phyloP scores from a whole-genome alignment of 225 moss, liverwort and hornwort species.

The Thuidium tamariscinum region DNA sequence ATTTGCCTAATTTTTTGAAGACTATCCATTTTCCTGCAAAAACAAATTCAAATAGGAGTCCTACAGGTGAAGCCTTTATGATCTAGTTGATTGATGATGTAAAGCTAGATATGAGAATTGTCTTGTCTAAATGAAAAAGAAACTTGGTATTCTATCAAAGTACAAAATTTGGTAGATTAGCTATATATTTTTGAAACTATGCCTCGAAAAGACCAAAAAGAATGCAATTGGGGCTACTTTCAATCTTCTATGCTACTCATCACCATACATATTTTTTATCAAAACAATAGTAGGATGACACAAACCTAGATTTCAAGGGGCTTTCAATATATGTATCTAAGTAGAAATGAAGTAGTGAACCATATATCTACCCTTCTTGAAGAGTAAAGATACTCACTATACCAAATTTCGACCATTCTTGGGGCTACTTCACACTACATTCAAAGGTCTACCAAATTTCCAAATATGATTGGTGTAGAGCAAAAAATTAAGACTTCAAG shows the following conservation, averaged over 20 bases:
- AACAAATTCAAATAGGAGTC: neutral
- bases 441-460: fast-evolving
- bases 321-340: neutral
- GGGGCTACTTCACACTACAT: neutral
- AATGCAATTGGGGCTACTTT: neutral
- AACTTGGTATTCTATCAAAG: neutral
- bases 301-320: neutral
- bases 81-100: neutral
- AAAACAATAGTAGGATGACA: neutral
- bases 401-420: neutral
- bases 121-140: neutral
- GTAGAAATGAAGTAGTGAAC: fast-evolving
- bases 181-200: neutral
- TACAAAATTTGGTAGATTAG: neutral
- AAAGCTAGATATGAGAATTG: neutral
- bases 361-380: fast-evolving
- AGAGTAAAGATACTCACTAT: neutral
- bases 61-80: neutral
- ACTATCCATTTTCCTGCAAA: neutral
- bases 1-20: neutral
- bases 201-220: neutral
- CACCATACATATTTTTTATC: fast-evolving
- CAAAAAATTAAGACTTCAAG: neutral
- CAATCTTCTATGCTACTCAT: neutral
- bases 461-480: neutral